Percentiles rank a stretch among this genome's conserved stretches.
Conservation (phyloP, 164 flowering plant genomes). For the Umbilicus rupestris region DNA sequence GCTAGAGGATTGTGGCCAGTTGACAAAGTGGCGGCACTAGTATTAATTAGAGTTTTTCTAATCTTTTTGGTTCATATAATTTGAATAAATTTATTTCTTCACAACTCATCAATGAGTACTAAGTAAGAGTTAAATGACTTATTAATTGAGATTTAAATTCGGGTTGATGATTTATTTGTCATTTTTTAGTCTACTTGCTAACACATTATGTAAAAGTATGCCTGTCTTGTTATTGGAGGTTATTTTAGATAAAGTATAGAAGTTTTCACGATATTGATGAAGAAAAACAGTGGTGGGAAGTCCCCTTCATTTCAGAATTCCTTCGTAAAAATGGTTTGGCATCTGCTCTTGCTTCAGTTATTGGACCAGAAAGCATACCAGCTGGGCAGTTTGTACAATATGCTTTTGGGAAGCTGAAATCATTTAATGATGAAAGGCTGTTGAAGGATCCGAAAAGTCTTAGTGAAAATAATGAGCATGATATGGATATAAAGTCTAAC, state of each 20-base stretch:
- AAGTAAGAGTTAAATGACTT: neutral
- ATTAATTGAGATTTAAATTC: neutral
- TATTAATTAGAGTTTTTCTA: neutral
- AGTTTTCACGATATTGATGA: constrained; percentile 64
- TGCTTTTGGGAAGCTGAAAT: constrained; percentile 74
- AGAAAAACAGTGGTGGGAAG: constrained; percentile 56
- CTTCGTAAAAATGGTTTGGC: constrained; percentile 43
- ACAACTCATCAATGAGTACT: neutral
- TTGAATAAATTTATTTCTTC: neutral
- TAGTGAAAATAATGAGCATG: neutral
- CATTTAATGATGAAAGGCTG: constrained; percentile 37
- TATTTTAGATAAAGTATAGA: constrained; percentile 65
- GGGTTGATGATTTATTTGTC: neutral
- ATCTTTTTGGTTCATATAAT: neutral
- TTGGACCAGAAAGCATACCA: constrained; percentile 71
- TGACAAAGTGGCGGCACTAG: neutral
- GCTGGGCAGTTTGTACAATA: constrained; percentile 78
- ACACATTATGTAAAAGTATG: neutral
- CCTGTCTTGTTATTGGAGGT: neutral
- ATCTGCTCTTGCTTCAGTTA: constrained; percentile 45
- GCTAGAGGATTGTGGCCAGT: neutral
- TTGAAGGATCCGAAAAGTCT: constrained; percentile 16
- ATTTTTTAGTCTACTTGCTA: neutral
- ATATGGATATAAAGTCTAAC: neutral
- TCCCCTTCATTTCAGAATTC: constrained; percentile 69